Evolutionary conservation across 768 basidiomycete genomes (phyloP).

Genomic region (Auricularia heimuer): DNA sequence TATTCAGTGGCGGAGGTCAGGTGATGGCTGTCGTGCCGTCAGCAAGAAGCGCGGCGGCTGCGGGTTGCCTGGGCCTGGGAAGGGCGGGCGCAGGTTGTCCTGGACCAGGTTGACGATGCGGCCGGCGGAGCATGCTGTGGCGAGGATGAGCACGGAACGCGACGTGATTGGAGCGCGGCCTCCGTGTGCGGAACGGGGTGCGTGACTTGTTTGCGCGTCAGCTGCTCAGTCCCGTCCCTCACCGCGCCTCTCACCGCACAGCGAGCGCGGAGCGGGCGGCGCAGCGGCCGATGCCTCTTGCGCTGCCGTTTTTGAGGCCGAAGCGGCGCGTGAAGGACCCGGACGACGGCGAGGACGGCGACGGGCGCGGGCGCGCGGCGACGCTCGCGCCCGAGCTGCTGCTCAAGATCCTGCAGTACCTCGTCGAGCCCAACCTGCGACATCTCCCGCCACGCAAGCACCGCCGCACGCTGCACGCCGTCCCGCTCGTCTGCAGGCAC

Average conservation of each 20-base stretch:
- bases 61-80: too few relatives aligned
- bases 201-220: not conserved
- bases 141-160: too few relatives aligned
- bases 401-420: not conserved
- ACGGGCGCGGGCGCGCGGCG: not conserved
- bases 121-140: too few relatives aligned
- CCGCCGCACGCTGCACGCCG: not conserved
- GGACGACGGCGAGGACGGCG: not conserved
- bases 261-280: not conserved
- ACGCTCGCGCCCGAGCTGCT: conserved; percentile 1
- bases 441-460: not conserved
- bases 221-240: not conserved
- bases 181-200: too few relatives aligned
- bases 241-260: not conserved
- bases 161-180: too few relatives aligned
- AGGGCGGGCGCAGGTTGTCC: too few relatives aligned
- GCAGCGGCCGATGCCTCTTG: conserved; percentile 1
- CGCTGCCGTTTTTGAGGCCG: not conserved
- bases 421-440: conserved; percentile 1
- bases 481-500: not conserved
- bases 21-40: not conserved
- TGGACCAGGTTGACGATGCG: too few relatives aligned
- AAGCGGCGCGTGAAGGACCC: conserved; percentile 1
- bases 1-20: not conserved
- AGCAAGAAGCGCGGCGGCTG: not conserved